phyloP scores from a whole-genome alignment of 768 basidiomycete genomes.

The Mycena alexandri region DNA sequence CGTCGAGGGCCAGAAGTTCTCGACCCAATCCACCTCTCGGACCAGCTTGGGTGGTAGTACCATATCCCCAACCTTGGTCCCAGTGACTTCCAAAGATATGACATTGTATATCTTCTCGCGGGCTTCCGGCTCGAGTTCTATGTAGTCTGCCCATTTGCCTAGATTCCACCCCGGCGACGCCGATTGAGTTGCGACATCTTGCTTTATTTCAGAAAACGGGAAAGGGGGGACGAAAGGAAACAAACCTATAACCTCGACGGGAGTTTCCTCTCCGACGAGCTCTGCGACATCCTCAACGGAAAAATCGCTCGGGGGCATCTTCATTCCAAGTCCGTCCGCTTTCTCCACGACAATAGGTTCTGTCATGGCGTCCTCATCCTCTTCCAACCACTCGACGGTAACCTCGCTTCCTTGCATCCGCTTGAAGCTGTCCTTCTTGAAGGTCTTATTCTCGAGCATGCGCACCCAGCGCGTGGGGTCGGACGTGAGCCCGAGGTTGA shows the following conservation, averaged over 20 bases:
- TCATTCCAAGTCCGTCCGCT: slow-evolving; percentile 89
- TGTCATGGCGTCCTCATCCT: slow-evolving; percentile 77
- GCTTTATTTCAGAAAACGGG: slow-evolving; percentile 8
- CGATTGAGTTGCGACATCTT: slow-evolving; percentile 92
- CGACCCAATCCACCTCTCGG: slow-evolving; percentile 96
- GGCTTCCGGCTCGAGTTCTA: slow-evolving; percentile 70
- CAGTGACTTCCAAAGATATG: slow-evolving; percentile 94
- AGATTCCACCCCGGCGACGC: slow-evolving; percentile 91
- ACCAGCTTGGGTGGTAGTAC: slow-evolving; percentile 88
- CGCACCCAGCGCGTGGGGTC: slow-evolving; percentile 78
- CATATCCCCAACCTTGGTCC: slow-evolving; percentile 81
- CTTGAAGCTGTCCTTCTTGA: slow-evolving; percentile 73
- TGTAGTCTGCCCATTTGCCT: slow-evolving; percentile 92
- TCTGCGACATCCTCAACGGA: slow-evolving; percentile 86
- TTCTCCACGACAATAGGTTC: slow-evolving; percentile 87
- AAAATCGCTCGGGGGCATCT: slow-evolving; percentile 80
- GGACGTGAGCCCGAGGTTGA: slow-evolving; percentile 73
- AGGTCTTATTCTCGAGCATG: slow-evolving; percentile 75
- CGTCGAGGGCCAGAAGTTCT: slow-evolving; percentile 91
- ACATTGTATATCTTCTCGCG: slow-evolving; percentile 95
- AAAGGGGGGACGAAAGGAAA: slow-evolving; percentile 15
- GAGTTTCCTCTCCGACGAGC: slow-evolving; percentile 79
- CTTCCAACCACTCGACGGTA: slow-evolving; percentile 80
- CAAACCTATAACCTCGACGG: slow-evolving; percentile 93
- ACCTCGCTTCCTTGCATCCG: slow-evolving; percentile 76